A percentile compares a stretch with the other conserved stretches of the same genome.
Conservation (phyloP, 1,139 yeast species). For the Debaryomycetaceae sp. region DNA sequence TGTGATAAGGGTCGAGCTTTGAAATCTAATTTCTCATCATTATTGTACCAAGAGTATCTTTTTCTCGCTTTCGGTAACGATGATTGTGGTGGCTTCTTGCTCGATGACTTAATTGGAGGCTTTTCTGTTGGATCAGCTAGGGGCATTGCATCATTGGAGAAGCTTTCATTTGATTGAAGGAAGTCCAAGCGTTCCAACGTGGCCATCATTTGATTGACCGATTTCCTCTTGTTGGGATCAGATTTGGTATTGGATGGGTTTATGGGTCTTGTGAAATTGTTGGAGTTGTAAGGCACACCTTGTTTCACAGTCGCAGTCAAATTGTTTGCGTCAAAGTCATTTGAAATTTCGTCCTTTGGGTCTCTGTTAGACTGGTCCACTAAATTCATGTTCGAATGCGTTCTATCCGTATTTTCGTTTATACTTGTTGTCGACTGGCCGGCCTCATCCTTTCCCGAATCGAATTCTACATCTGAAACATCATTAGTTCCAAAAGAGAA, state of each 20-base stretch:
- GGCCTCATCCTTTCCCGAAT: too few species aligned
- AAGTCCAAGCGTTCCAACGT: slow-evolving; percentile 5
- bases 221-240: slow-evolving; percentile 11
- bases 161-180: slow-evolving; percentile 1
- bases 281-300: too few species aligned
- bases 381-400: too few species aligned
- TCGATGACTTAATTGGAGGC: neutral
- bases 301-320: too few species aligned
- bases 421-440: too few species aligned
- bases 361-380: too few species aligned
- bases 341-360: too few species aligned
- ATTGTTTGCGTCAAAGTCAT: too few species aligned
- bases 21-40: slow-evolving; percentile 25
- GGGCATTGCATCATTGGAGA: neutral
- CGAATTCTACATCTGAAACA: too few species aligned
- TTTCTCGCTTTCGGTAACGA: slow-evolving; percentile 2
- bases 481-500: too few species aligned
- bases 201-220: slow-evolving; percentile 24
- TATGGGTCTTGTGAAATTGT: too few species aligned
- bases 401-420: too few species aligned
- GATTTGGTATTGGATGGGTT: neutral
- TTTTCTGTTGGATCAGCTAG: neutral
- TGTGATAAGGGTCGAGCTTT: slow-evolving; percentile 6
- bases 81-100: neutral
- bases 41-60: slow-evolving; percentile 37